Evolutionary conservation across 345 rosid genomes (phyloP).

Genomic region (Lenwebbia sp.): DNA sequence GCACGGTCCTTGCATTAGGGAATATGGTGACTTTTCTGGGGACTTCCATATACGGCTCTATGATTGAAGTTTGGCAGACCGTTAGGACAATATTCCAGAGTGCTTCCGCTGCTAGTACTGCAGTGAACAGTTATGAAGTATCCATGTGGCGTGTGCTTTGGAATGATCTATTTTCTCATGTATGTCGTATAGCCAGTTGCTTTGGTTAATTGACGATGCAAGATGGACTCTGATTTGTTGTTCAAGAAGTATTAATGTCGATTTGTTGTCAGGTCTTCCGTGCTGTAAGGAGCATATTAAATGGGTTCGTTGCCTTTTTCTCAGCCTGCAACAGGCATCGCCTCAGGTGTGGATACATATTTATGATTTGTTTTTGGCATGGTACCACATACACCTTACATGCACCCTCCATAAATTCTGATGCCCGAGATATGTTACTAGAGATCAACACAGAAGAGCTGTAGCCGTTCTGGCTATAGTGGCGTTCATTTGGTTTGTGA

Average conservation of each 20-base stretch:
- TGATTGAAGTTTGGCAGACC: constrained; percentile 48
- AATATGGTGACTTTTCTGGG: constrained; percentile 31
- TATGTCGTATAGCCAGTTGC: constrained; percentile 6
- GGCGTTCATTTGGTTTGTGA: neutral
- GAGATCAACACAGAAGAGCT: neutral
- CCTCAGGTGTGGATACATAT: constrained; percentile 50
- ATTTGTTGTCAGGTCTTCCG: constrained; percentile 61
- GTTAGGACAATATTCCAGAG: constrained; percentile 38
- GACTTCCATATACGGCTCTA: constrained; percentile 24
- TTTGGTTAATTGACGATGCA: neutral
- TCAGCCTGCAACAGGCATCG: constrained; percentile 96
- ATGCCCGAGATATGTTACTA: neutral
- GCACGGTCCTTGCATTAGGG: constrained; percentile 41
- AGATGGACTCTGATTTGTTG: constrained; percentile 3
- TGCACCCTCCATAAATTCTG: neutral
- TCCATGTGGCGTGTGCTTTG: constrained; percentile 88
- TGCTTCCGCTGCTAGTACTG: constrained; percentile 53
- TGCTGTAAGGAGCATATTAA: constrained; percentile 77
- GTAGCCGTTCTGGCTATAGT: neutral
- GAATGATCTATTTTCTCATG: constrained; percentile 97
- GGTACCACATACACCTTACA: neutral
- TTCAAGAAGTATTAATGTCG: neutral
- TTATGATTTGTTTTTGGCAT: neutral
- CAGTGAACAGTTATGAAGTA: constrained; percentile 54
- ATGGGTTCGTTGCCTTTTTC: constrained; percentile 86